These are phyloP conservation scores for Glarea lozoyensis DNA, from an alignment of 495 filamentous ascomycete species.

Conservation along the genomic window DNA sequence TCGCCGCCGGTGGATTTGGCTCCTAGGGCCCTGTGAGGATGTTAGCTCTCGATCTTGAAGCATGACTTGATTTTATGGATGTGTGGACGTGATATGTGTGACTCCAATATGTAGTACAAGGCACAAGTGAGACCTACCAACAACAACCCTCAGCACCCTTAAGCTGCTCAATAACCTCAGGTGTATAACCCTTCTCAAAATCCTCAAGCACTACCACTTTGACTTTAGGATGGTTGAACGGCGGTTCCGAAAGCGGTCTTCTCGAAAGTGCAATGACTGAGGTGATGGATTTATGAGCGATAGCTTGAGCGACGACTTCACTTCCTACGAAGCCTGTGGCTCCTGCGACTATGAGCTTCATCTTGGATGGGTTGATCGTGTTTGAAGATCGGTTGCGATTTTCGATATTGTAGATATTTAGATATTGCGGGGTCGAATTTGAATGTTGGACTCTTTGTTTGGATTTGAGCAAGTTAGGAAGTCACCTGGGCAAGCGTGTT, in stretches of 20 bases:
- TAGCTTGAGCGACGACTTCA: conserved; percentile 10
- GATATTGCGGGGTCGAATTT: too few species aligned
- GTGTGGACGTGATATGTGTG: too few species aligned
- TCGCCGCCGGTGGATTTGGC: conserved; percentile 1
- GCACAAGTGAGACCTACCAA: conserved; percentile 29
- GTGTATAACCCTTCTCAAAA: conserved; percentile 35
- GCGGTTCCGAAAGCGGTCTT: conserved; percentile 23
- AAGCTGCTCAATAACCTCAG: conserved; percentile 28
- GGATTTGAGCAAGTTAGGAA: too few species aligned
- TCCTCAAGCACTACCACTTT: conserved; percentile 34
- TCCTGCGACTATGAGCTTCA: conserved; percentile 12
- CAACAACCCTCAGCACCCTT: conserved; percentile 43
- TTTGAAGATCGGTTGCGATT: too few species aligned
- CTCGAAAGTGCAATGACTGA: conserved; percentile 20
- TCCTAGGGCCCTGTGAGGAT: not conserved
- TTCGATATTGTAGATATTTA: too few species aligned
- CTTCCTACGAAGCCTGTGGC: conserved; percentile 11
- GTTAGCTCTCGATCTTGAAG: not conserved
- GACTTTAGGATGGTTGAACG: conserved; percentile 29
- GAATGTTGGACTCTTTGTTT: too few species aligned
- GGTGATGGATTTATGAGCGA: conserved; percentile 9
- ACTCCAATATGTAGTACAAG: too few species aligned
- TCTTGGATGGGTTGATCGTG: too few species aligned
- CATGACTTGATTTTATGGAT: too few species aligned
- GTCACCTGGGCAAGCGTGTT: too few species aligned